A percentile compares a stretch with the other conserved stretches of the same genome.
Evolutionary conservation across 768 basidiomycete species (phyloP).

Genomic region (Tephrocybe sp.): DNA sequence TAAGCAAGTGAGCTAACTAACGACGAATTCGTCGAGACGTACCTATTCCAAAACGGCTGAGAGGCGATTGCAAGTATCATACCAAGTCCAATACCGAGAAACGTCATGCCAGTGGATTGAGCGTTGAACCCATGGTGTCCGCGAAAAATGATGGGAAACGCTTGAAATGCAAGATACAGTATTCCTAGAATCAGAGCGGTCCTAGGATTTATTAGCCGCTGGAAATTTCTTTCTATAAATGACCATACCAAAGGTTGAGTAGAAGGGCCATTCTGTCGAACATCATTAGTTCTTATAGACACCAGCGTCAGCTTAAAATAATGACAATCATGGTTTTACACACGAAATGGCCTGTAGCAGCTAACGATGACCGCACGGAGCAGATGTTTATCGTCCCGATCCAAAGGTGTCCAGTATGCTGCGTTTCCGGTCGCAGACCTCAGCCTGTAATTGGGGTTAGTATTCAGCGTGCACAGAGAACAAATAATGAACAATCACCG

Average conservation of each 20-base stretch:
- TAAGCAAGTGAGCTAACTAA: background rate
- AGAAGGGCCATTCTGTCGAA: constrained; percentile 78
- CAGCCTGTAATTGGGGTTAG: constrained; percentile 47
- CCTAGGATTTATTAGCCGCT: constrained; percentile 33
- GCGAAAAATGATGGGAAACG: constrained; percentile 55
- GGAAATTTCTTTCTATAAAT: background rate
- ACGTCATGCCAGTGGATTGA: constrained; percentile 54
- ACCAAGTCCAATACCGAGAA: constrained; percentile 62
- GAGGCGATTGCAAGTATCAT: constrained; percentile 49
- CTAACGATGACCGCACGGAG: constrained; percentile 50
- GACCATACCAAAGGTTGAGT: constrained; percentile 66
- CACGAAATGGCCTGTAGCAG: constrained; percentile 73
- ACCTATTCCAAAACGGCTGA: constrained; percentile 61
- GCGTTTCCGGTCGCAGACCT: constrained; percentile 55
- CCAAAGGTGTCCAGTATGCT: constrained; percentile 59
- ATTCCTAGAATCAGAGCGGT: constrained; percentile 59
- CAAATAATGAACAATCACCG: no score
- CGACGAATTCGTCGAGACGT: constrained; percentile 18
- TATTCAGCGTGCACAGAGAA: no score
- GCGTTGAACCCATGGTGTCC: constrained; percentile 46
- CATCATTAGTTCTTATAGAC: constrained; percentile 55
- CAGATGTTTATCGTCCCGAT: constrained; percentile 47
- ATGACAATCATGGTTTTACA: constrained; percentile 22
- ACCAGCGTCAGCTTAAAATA: background rate
- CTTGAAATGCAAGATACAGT: constrained; percentile 66